Percentiles rank a stretch among this genome's conserved stretches.
Conservation (phyloP, 2,329 filamentous ascomycete species). For the Gremmenia infestans region DNA sequence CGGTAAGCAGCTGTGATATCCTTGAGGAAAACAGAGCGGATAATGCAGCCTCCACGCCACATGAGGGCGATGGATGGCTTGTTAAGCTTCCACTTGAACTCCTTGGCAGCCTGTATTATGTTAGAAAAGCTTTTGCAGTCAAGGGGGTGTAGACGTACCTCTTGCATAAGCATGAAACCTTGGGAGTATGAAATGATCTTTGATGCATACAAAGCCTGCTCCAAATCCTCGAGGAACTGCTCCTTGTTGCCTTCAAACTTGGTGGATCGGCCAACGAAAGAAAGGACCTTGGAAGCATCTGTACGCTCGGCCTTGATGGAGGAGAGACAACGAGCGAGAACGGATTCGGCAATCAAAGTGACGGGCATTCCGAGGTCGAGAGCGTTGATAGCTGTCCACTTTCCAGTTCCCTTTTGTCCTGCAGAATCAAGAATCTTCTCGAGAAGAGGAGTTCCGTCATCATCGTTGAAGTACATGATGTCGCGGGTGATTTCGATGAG, state of each 20-base stretch:
- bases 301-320: conserved; percentile 90
- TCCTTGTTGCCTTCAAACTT: conserved; percentile 87
- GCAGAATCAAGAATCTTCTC: conserved; percentile 99
- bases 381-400: conserved; percentile 99
- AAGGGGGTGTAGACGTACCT: conserved; percentile 52
- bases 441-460: conserved; percentile 82
- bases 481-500: conserved; percentile 98
- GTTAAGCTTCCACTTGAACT: conserved; percentile 98
- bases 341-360: conserved; percentile 94
- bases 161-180: conserved; percentile 99
- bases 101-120: conserved; percentile 70
- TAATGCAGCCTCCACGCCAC: conserved; percentile 99
- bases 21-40: conserved; percentile 99
- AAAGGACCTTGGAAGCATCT: conserved; percentile 73
- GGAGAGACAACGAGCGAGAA: conserved; percentile 90
- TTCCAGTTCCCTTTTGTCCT: conserved; percentile 98
- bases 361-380: conserved; percentile 98
- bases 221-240: conserved; percentile 92
- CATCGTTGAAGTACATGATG: conserved; percentile 97
- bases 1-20: conserved; percentile 98
- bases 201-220: conserved; percentile 97
- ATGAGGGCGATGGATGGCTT: conserved; percentile 99
- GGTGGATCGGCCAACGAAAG: conserved; percentile 66
- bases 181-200: conserved; percentile 99
- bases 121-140: conserved; percentile 18